Percentiles rank a stretch among this genome's conserved stretches.
Evolutionary conservation across 306 rosid species (phyloP).

Genomic region (Glycine tomentella): DNA sequence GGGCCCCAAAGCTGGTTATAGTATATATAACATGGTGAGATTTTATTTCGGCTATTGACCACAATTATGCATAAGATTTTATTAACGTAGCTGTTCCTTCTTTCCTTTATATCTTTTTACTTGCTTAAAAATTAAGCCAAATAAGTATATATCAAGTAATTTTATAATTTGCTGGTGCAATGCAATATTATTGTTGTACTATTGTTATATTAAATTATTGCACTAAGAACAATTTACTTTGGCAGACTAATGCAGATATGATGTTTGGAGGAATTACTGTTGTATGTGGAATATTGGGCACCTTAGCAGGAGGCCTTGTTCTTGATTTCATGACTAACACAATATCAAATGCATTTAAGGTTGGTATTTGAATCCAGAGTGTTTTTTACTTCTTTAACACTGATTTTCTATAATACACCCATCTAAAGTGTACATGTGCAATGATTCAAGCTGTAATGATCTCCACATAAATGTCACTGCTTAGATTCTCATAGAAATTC

Average conservation of each 20-base stretch:
- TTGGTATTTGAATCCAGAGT: slow-evolving; percentile 46
- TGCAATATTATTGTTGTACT: slow-evolving; percentile 19
- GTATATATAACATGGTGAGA: slow-evolving; percentile 84
- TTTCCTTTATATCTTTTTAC: slow-evolving; percentile 7
- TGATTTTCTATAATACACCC: not conserved
- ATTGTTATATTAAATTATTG: slow-evolving; percentile 9
- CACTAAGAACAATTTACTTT: slow-evolving; percentile 48
- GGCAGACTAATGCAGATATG: slow-evolving; percentile 87
- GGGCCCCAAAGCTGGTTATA: slow-evolving; percentile 98
- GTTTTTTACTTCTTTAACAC: not conserved
- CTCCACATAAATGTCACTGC: not conserved
- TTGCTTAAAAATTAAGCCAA: not conserved
- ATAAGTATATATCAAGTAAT: not conserved
- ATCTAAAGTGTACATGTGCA: not conserved
- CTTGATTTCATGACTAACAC: slow-evolving; percentile 70
- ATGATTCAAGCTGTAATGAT: slow-evolving; percentile 14
- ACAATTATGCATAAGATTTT: slow-evolving; percentile 32
- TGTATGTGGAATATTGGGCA: slow-evolving; percentile 84
- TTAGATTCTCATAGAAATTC: slow-evolving; percentile 17
- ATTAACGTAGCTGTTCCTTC: not conserved
- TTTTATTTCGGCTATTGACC: slow-evolving; percentile 20
- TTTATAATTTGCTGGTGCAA: slow-evolving; percentile 31
- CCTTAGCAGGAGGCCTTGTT: slow-evolving; percentile 78
- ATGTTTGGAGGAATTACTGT: slow-evolving; percentile 89
- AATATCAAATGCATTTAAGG: slow-evolving; percentile 94